Evolutionary conservation across 768 basidiomycete species (phyloP), one percentile per base, ranked within the genome.

Genomic region (Russula griseocarnosa): DNA sequence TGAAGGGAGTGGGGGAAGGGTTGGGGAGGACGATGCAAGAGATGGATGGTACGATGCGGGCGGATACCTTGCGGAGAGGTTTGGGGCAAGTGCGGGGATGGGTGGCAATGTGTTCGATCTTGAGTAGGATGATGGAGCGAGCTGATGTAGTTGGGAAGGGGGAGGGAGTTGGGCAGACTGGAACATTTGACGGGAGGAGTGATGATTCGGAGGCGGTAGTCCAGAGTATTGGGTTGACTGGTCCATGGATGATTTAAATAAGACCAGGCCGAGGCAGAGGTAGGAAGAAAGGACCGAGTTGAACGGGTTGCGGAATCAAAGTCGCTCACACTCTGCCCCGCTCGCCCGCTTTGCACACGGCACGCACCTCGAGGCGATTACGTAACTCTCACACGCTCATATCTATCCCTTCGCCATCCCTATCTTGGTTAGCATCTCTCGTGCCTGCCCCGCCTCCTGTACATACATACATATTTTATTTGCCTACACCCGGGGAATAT

Each of bases 101-200:
- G 79, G 78, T 0, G 80, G 78, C 0, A 79, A 73, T 66, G 79
- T 80, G 66, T 78, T 80, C 2, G 76, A 73, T 66, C 77, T 74
- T 26, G 74, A 70, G 66, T 71, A 74, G 22, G 76, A 60, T 7
- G 61, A 62, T 42, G 75, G 76, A 3, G 76, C 72, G 16, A 76
- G 73, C 52, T 70, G 70, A 56, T 77, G 77, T 20, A 80, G 73
- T 61, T 76, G 76, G 0, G 78, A 76, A 0, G 79, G 79, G 0
- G 78, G 79, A 0, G 79, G 79, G 30, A 79, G 77, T 67, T 79
- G 79, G 3, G 76, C 70, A 0, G 78, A 77, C 32, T 76, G 76
- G 68, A 79, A 80, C 58, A 78, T 74, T 54, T 75, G 75, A 60
- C 73, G 73, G 38, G 74, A 53, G 47, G 65, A 56, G 66, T 66